Evolutionary conservation across 345 rosid genomes (phyloP).

Genomic region (Gossypium ekmanianum): DNA sequence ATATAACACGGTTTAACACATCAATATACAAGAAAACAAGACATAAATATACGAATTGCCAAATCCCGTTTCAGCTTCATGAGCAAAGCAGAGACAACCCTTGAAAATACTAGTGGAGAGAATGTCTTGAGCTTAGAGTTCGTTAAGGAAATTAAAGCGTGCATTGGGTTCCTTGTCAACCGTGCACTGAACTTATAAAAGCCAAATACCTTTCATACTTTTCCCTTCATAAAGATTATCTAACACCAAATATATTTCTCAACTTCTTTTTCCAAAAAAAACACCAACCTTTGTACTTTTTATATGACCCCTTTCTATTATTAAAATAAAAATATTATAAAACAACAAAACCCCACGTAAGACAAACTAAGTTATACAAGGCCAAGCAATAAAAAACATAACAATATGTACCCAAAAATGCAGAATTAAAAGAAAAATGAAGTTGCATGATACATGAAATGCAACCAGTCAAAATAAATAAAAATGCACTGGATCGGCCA

Average conservation of each 20-base stretch:
- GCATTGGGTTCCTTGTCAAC: slow-evolving; percentile 68
- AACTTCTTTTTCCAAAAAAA: not conserved
- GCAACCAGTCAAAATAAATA: not conserved
- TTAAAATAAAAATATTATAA: not conserved
- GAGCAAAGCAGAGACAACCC: not conserved
- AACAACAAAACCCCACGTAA: not conserved
- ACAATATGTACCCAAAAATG: not conserved
- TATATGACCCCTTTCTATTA: not conserved
- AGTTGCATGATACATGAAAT: not conserved
- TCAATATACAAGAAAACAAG: not conserved
- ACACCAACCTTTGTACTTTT: not conserved
- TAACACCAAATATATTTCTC: not conserved
- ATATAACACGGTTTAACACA: not conserved
- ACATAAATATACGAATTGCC: not conserved
- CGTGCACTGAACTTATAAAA: slow-evolving; percentile 39
- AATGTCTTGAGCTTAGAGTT: slow-evolving; percentile 39
- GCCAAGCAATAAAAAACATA: not conserved
- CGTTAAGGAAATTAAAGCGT: slow-evolving; percentile 43
- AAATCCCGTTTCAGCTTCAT: not conserved
- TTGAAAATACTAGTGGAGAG: slow-evolving; percentile 34
- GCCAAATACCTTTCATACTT: slow-evolving; percentile 13
- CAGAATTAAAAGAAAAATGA: not conserved
- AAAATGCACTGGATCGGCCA: slow-evolving; percentile 1
- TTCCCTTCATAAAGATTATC: not conserved
- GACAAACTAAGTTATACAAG: not conserved